Evolutionary conservation across 2,329 filamentous ascomycete genomes (phyloP).

Genomic region (Fusarium incarnatum): DNA sequence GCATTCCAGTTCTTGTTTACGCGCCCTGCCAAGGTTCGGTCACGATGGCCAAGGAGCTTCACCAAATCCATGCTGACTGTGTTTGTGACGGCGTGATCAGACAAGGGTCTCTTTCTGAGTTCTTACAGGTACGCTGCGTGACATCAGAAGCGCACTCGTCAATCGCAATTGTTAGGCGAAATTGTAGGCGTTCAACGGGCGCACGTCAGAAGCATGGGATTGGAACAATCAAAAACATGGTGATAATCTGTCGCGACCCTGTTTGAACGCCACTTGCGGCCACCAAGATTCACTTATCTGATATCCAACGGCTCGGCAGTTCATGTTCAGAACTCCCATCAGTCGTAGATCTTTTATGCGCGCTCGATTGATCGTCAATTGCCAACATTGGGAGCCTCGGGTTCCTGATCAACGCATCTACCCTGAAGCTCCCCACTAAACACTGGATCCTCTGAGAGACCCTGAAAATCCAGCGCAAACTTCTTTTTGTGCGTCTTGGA

Average conservation of each 20-base stretch:
- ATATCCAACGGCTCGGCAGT: neutral
- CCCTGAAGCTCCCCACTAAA: conserved; percentile 11
- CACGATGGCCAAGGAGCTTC: neutral
- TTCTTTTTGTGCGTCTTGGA: conserved; percentile 3
- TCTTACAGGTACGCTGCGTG: neutral
- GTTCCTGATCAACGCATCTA: neutral
- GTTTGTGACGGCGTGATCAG: neutral
- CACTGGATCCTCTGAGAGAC: conserved; percentile 1
- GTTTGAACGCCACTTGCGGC: too few species aligned
- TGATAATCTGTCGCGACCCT: too few species aligned
- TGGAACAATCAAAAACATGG: too few species aligned
- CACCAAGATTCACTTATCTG: too few species aligned
- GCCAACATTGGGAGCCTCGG: neutral
- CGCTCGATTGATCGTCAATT: neutral
- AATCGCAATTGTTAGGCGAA: neutral
- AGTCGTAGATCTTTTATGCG: neutral
- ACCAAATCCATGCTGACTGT: neutral
- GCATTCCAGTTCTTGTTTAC: neutral
- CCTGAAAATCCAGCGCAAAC: conserved; percentile 19
- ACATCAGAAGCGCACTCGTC: neutral
- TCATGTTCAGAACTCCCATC: accelerated
- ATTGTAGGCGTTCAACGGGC: accelerated
- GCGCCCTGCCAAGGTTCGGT: neutral
- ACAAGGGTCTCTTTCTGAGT: neutral
- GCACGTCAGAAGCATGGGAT: accelerated